These are phyloP conservation scores for Populus hybrid DNA, from an alignment of 441 rosid genomes.

Conservation along the genomic window DNA sequence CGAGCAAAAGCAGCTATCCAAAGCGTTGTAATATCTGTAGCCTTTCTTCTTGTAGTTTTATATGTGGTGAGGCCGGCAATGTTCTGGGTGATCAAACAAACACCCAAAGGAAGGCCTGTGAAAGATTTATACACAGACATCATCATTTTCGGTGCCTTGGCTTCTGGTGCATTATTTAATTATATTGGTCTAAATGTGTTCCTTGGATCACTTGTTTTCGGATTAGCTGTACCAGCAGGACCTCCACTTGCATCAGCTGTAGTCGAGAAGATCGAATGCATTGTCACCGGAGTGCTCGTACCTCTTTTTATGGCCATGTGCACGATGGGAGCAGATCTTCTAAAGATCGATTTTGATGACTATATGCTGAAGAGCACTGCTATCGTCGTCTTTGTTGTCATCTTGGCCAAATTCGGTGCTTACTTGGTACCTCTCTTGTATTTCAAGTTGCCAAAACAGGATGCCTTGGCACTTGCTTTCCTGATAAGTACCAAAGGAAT, in stretches of 20 bases:
- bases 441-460: conserved; percentile 17
- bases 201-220: conserved; percentile 36
- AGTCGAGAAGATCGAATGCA: conserved; percentile 38
- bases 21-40: not conserved
- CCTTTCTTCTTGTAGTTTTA: not conserved
- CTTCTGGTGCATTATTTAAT: not conserved
- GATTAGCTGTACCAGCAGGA: conserved; percentile 44
- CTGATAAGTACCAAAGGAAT: conserved; percentile 32
- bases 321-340: conserved; percentile 9
- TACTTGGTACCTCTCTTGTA: conserved; percentile 14
- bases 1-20: not conserved
- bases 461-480: conserved; percentile 24
- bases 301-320: conserved; percentile 16
- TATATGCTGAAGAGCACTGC: conserved; percentile 4
- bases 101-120: conserved; percentile 48
- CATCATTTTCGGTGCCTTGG: conserved; percentile 20
- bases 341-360: conserved; percentile 1
- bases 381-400: not conserved
- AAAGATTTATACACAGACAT: conserved; percentile 11
- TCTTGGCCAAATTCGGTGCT: conserved; percentile 17
- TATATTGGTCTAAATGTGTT: not conserved
- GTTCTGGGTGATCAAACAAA: conserved; percentile 33
- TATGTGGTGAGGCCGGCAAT: conserved; percentile 36
- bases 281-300: conserved; percentile 17
- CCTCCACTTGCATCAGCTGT: conserved; percentile 53